A percentile compares a stretch with the other conserved stretches of the same genome.
Evolutionary conservation across 1,139 yeast species (phyloP).

Genomic region (Blastobotrys serpentis): DNA sequence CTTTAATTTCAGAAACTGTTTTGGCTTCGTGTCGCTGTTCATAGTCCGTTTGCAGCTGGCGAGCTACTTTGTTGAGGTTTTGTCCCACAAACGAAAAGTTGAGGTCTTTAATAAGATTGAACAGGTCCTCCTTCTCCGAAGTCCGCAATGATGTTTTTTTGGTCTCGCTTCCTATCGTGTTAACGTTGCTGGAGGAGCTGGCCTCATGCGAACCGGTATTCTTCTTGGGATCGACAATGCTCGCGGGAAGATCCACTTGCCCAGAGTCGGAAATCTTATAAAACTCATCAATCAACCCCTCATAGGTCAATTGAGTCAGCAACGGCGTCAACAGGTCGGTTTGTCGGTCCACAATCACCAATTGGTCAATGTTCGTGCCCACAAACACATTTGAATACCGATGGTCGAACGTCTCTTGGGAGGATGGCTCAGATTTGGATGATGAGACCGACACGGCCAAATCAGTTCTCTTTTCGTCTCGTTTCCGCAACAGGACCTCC

Average conservation of each 20-base stretch:
- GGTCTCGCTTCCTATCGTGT: conserved; percentile 21
- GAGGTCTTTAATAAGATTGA: conserved; percentile 55
- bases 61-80: conserved; percentile 67
- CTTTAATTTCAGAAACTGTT: conserved; percentile 64
- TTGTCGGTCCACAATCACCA: conserved; percentile 76
- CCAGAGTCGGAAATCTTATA: conserved; percentile 53
- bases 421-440: background rate
- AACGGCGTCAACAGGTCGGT: conserved; percentile 71
- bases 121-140: conserved; percentile 32
- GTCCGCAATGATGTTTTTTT: conserved; percentile 16
- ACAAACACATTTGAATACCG: conserved; percentile 35
- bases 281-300: conserved; percentile 77
- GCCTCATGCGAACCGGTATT: background rate
- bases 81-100: conserved; percentile 83
- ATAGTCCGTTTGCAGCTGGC: conserved; percentile 65
- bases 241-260: conserved; percentile 43
- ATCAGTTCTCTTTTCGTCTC: conserved; percentile 29
- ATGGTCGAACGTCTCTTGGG: conserved; percentile 27
- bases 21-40: conserved; percentile 60
- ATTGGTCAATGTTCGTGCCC: conserved; percentile 40
- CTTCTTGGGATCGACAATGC: conserved; percentile 29
- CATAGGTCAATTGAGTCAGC: conserved; percentile 74
- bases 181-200: conserved; percentile 14
- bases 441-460: conserved; percentile 20
- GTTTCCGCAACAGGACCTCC: conserved; percentile 33